Evolutionary conservation across 495 filamentous ascomycete genomes (phyloP).

Genomic region (Articulospora tetracladia): DNA sequence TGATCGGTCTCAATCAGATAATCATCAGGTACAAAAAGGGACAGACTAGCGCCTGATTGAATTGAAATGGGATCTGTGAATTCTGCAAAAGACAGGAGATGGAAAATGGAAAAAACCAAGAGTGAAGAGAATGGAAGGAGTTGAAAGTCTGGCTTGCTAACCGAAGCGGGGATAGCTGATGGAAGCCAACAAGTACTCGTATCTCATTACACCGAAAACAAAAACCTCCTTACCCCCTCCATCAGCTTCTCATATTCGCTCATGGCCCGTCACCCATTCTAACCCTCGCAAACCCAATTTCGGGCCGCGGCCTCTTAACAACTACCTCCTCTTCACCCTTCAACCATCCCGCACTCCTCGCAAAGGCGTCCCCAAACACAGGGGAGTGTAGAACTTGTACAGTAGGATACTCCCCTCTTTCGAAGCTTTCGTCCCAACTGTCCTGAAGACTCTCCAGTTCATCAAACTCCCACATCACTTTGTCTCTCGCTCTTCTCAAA

Average conservation of each 20-base stretch:
- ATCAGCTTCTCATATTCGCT: not conserved
- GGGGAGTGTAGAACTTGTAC: not conserved
- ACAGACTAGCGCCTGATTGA: no score
- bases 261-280: not conserved
- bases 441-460: not conserved
- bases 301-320: not conserved
- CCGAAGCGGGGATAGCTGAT: no score
- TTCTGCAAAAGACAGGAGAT: no score
- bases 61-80: no score
- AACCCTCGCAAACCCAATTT: not conserved
- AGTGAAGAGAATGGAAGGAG: no score
- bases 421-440: not conserved
- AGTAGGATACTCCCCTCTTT: not conserved
- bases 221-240: no score
- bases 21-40: no score
- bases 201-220: not conserved
- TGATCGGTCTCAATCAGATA: no score
- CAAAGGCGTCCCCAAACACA: not conserved
- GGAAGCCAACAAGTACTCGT: no score
- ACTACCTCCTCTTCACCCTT: not conserved
- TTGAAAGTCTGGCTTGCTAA: no score
- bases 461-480: not conserved
- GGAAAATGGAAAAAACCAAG: no score
- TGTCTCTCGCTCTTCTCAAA: not conserved
- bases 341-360: not conserved